Base-by-base conservation (phyloP, 2,329 filamentous ascomycete genomes). In the Acrodontium crateriforme region DNA sequence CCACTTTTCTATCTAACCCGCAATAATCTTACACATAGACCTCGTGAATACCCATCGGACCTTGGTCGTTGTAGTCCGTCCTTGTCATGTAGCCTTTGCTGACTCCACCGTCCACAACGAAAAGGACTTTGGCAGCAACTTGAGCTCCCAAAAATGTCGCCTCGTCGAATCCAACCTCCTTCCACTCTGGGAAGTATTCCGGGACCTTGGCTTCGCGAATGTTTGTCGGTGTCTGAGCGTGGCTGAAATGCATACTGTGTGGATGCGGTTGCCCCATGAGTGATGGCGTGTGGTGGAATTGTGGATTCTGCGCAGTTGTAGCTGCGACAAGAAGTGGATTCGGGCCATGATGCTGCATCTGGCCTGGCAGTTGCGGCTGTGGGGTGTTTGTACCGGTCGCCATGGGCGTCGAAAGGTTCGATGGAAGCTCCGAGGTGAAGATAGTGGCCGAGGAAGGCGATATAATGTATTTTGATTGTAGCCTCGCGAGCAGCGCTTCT, bases 401-500 rank as follows among this genome's bases (percentile, higher is more conserved):
- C 8, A 78, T 69, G 1, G 89, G 89, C 0, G 89, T 95, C 16
- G 81, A 84, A 50, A 94, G 71, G 56, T 89, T 87, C 6, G 84
- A 94, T 6, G 89, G 89, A 19, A 95, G 74, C 55, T 98, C 89
- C 13, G 84, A 93, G 18, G 85, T 93, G 65, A 95, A 95, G 47
- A 95, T 95, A 22, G 85, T 94, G 27, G 83, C 84, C 1, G 83
- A 87, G 16, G 78, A 85, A 0, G 89, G 89, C 2, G 85, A 92
- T 41, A 98, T 75, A 29, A 94, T 69, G 53, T 93, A 89, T 39
- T 85, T 84, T 26, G 76, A 69, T 19, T 71, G 71, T 18, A 98
- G 69, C 0, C 75, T 84, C 44, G 78, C 69, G 19, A 95, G 54
- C 25, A 98, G 74, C 41, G 87, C 82, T 45, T 94, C 84, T 41